Base-by-base conservation (phyloP, 768 basidiomycete species). In the Tricholoma hemisulphureum region DNA sequence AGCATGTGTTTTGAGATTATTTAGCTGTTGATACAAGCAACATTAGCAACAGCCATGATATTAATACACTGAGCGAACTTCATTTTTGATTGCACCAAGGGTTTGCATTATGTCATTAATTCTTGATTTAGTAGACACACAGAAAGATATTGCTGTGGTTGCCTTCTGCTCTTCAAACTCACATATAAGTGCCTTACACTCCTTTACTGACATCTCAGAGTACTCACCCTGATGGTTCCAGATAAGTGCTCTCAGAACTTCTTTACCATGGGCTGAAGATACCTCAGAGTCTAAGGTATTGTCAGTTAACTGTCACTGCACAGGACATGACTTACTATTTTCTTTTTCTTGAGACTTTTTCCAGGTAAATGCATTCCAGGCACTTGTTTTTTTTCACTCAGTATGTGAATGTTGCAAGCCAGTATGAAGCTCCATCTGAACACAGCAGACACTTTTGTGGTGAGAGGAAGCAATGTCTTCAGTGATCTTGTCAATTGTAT, bases 381-480 rank as follows among this genome's bases (percentile, higher is more conserved):
- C n/a, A n/a, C n/a, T n/a, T n/a, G n/a, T n/a, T 39, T 50, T 58
- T 35, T 53, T 53, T 14, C n/a, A 46, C 7, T n/a, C n/a, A 2
- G 31, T 39, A 20, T 20, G n/a, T 41, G 39, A 39, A 8, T 18
- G 26, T 32, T 37, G 56, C 7, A 13, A 21, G 24, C 45, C n/a
- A n/a, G n/a, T n/a, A n/a, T n/a, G n/a, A n/a, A n/a, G n/a, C n/a
- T n/a, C n/a, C 39, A 11, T 4, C 21, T 57, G 45, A 23, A 61
- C 57, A 39, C 24, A 57, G 18, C 39, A 29, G 6, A 58, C 32
- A 29, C 57, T 58, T 23, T 58, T 61, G 20, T 28, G 31, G 23
- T 61, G 57, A 5, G 16, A 18, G 13, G 14, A 6, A 13, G 60
- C 57, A 53, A 61, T 31, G 3, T 48, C 5, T 26, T 7, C 18